Evolutionary conservation across 305 asterid genomes (phyloP).

Genomic region (Coffea humblotiana): DNA sequence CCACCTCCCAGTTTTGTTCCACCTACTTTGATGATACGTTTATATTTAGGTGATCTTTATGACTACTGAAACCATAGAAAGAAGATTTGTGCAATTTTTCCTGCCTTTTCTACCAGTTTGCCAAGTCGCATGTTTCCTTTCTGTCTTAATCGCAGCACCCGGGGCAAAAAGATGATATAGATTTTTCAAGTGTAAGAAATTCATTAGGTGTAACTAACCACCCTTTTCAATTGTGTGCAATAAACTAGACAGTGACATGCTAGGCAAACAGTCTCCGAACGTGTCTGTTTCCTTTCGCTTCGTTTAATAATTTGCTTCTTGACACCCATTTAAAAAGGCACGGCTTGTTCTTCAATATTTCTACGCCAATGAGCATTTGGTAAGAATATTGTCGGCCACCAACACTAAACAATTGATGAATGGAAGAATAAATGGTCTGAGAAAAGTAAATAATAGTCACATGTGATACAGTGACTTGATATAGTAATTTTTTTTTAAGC

Average conservation of each 20-base stretch:
- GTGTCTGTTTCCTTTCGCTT: neutral
- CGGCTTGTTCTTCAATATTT: neutral
- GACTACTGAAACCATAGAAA: too few relatives aligned
- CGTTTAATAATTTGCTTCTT: neutral
- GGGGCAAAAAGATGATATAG: neutral
- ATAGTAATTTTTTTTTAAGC: neutral
- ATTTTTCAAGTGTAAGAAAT: neutral
- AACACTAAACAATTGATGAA: conserved; percentile 5
- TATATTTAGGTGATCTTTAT: too few relatives aligned
- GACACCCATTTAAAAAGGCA: neutral
- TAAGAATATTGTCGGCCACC: neutral
- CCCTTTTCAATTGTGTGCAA: neutral
- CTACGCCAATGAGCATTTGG: neutral
- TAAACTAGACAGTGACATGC: neutral
- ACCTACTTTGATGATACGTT: too few relatives aligned
- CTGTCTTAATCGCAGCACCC: too few relatives aligned
- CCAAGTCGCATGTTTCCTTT: too few relatives aligned
- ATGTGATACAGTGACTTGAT: neutral
- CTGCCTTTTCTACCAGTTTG: neutral
- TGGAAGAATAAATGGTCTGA: neutral
- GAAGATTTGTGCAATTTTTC: neutral
- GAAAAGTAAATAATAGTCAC: neutral
- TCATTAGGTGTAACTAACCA: conserved; percentile 5
- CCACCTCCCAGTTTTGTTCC: too few relatives aligned
- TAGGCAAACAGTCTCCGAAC: neutral